phyloP scores from a whole-genome alignment of 768 basidiomycete species.

The Suillus americanus region DNA sequence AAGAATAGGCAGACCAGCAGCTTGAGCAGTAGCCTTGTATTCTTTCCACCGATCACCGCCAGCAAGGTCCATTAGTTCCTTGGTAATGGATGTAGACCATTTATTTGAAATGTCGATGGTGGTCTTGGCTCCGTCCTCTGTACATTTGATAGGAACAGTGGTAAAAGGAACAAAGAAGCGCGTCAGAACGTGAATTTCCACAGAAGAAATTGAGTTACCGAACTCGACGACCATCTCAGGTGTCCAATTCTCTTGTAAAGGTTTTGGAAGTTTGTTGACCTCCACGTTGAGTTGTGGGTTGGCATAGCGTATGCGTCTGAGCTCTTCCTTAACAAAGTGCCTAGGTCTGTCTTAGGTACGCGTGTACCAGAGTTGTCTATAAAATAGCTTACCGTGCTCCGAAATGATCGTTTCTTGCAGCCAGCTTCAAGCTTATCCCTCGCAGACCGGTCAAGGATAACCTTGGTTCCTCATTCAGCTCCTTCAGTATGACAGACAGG shows the following conservation, averaged over 20 bases:
- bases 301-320: slow-evolving; percentile 75
- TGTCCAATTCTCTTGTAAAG: slow-evolving; percentile 52
- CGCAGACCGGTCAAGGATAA: slow-evolving; percentile 51
- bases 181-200: not conserved
- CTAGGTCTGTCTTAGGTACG: slow-evolving; percentile 22
- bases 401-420: slow-evolving; percentile 67
- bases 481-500: slow-evolving; percentile 52
- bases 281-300: slow-evolving; percentile 67
- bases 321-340: slow-evolving; percentile 77
- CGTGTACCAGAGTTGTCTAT: slow-evolving; percentile 22
- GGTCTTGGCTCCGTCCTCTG: slow-evolving; percentile 49
- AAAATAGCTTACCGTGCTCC: slow-evolving; percentile 58
- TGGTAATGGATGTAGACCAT: slow-evolving; percentile 65
- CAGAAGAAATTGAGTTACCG: slow-evolving; percentile 43
- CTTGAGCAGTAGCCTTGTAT: slow-evolving; percentile 48
- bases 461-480: slow-evolving; percentile 51
- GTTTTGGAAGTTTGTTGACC: slow-evolving; percentile 55
- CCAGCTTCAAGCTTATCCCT: slow-evolving; percentile 54
- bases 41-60: slow-evolving; percentile 60
- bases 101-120: slow-evolving; percentile 61
- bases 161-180: not conserved
- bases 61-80: slow-evolving; percentile 68
- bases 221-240: slow-evolving; percentile 64
- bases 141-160: not conserved
- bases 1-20: slow-evolving; percentile 49